phyloP scores from a whole-genome alignment of 495 filamentous ascomycete genomes.

The Penicillium canescens region DNA sequence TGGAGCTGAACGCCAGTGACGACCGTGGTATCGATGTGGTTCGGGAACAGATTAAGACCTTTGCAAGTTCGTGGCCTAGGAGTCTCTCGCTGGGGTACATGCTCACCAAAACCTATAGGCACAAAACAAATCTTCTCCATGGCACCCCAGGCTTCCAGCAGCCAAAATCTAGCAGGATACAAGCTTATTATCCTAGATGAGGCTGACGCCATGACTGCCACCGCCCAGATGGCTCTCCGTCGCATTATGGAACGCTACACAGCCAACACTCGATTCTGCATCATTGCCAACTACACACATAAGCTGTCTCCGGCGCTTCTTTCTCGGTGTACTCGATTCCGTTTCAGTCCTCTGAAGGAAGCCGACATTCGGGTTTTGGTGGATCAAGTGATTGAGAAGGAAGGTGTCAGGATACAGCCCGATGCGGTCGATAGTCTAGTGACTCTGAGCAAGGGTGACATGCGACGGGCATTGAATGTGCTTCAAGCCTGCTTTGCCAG shows the following conservation, averaged over 20 bases:
- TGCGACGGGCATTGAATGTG: constrained; percentile 93
- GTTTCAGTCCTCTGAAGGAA: constrained; percentile 92
- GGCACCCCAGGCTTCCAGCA: constrained; percentile 45
- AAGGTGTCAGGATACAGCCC: constrained; percentile 76
- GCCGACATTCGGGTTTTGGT: constrained; percentile 78
- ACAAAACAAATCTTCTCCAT: constrained; percentile 69
- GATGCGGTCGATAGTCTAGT: constrained; percentile 82
- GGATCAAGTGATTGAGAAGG: constrained; percentile 86
- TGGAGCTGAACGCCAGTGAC: constrained; percentile 95
- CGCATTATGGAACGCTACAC: constrained; percentile 99
- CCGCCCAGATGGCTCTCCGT: constrained; percentile 94
- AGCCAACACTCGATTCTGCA: constrained; percentile 95
- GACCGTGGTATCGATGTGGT: constrained; percentile 98
- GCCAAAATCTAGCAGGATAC: constrained; percentile 65
- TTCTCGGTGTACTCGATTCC: constrained; percentile 90
- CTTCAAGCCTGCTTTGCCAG: constrained; percentile 95
- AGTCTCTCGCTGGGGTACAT: constrained; percentile 14
- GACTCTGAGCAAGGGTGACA: constrained; percentile 87
- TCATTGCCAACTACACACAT: constrained; percentile 99
- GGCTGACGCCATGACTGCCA: constrained; percentile 96
- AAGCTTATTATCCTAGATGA: constrained; percentile 98
- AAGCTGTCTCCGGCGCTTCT: constrained; percentile 95
- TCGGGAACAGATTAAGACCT: constrained; percentile 98
- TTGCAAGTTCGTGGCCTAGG: constrained; percentile 62
- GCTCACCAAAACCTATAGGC: constrained; percentile 55